Percentiles rank a stretch among this genome's conserved stretches.
These are phyloP conservation scores for Codiaeum variegatum DNA, from an alignment of 441 rosid genomes.

Conservation along the genomic window DNA sequence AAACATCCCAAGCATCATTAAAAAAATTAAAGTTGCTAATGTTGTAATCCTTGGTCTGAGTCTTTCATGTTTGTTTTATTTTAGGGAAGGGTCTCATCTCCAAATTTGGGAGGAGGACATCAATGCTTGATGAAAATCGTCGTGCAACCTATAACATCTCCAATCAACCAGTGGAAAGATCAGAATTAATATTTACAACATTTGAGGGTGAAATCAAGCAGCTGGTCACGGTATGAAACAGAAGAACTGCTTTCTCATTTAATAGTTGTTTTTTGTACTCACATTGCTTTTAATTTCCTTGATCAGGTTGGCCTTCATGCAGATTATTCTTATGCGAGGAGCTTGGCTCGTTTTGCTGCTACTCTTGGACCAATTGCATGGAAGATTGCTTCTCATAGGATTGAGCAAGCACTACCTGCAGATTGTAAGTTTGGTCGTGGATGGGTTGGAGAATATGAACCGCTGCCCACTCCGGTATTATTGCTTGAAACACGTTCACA, in stretches of 20 bases:
- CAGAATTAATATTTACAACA: constrained; percentile 75
- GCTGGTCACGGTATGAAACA: constrained; percentile 72
- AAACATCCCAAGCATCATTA: neutral
- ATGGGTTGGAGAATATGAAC: constrained; percentile 98
- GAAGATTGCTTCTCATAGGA: constrained; percentile 74
- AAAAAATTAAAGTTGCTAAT: neutral
- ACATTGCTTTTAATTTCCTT: constrained; percentile 15
- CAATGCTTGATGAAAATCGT: constrained; percentile 59
- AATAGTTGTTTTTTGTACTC: neutral
- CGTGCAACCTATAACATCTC: constrained; percentile 62
- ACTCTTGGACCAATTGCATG: constrained; percentile 85
- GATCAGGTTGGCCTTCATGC: constrained; percentile 88
- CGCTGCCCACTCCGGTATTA: constrained; percentile 76
- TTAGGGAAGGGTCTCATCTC: constrained; percentile 54
- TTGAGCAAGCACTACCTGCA: constrained; percentile 72
- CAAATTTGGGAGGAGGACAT: constrained; percentile 59
- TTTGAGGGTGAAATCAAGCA: constrained; percentile 86
- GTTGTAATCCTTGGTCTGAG: neutral
- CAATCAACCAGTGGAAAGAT: constrained; percentile 44
- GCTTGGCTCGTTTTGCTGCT: constrained; percentile 91
- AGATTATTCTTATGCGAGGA: constrained; percentile 86
- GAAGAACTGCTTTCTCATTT: constrained; percentile 8
- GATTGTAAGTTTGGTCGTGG: constrained; percentile 93
- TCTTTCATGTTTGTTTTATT: neutral
- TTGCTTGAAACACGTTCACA: constrained; percentile 40